These are phyloP conservation scores for Nepenthes alata DNA, from an alignment of 179 eudicot species.

Conservation along the genomic window DNA sequence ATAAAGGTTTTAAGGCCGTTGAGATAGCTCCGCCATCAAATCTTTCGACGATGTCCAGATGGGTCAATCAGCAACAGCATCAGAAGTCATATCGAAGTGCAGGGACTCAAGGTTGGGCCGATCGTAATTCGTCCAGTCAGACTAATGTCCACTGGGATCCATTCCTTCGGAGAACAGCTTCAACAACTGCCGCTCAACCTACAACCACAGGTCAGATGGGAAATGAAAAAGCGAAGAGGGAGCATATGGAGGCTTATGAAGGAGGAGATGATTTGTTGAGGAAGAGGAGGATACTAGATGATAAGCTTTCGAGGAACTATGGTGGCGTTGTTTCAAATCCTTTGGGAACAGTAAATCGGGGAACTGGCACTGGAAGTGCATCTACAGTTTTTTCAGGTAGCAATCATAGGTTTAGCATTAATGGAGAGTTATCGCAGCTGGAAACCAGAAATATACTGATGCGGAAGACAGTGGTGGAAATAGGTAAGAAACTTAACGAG, in stretches of 20 bases:
- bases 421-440: slow-evolving; percentile 12
- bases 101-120: slow-evolving; percentile 3
- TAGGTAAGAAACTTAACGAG: slow-evolving; percentile 29
- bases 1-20: slow-evolving; percentile 17
- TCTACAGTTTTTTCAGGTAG: neutral
- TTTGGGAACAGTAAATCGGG: slow-evolving; percentile 8
- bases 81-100: slow-evolving; percentile 10
- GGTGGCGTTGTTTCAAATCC: slow-evolving; percentile 7
- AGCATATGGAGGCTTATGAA: slow-evolving; percentile 8
- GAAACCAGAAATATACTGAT: slow-evolving; percentile 44
- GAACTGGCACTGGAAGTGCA: slow-evolving; percentile 5
- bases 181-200: slow-evolving; percentile 7
- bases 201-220: slow-evolving; percentile 1
- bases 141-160: slow-evolving; percentile 25
- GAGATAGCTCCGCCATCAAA: slow-evolving; percentile 29
- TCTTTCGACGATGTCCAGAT: slow-evolving; percentile 13
- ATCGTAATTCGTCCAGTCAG: slow-evolving; percentile 5
- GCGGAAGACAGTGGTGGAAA: slow-evolving; percentile 39
- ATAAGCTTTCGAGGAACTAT: slow-evolving; percentile 1
- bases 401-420: slow-evolving; percentile 5
- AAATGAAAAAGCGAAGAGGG: slow-evolving; percentile 15
- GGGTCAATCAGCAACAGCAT: slow-evolving; percentile 7
- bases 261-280: slow-evolving; percentile 8
- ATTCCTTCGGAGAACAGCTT: neutral
- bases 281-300: slow-evolving; percentile 12